These are phyloP conservation scores for Helotiales sp. DNA, from an alignment of 2,329 filamentous ascomycete species.

Conservation along the genomic window DNA sequence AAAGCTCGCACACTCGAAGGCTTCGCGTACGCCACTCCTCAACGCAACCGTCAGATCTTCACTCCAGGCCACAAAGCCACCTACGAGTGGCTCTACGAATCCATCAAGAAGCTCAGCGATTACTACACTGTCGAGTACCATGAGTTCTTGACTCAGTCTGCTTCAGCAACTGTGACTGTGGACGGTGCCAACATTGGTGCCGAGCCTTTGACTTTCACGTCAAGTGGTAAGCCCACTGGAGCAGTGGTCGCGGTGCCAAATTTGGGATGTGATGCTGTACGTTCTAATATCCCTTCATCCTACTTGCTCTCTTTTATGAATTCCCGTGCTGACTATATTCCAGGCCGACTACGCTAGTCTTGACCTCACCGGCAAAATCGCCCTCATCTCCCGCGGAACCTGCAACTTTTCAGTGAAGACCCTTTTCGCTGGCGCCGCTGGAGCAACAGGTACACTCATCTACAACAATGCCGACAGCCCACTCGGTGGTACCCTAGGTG, in stretches of 20 bases:
- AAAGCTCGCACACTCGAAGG: slow-evolving; percentile 26
- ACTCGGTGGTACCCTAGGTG: slow-evolving; percentile 69
- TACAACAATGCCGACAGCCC: slow-evolving; percentile 69
- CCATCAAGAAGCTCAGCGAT: slow-evolving; percentile 34
- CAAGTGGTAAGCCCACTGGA: slow-evolving; percentile 21
- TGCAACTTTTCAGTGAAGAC: slow-evolving; percentile 71
- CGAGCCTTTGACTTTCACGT: slow-evolving; percentile 28
- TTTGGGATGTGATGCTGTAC: slow-evolving; percentile 39
- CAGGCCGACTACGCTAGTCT: slow-evolving; percentile 60
- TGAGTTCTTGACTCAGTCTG: slow-evolving; percentile 27
- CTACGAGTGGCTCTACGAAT: slow-evolving; percentile 48
- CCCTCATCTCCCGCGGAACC: slow-evolving; percentile 69
- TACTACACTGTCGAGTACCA: slow-evolving; percentile 30
- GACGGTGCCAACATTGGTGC: slow-evolving; percentile 15
- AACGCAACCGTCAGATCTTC: slow-evolving; percentile 30
- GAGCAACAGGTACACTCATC: slow-evolving; percentile 71
- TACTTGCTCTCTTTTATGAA: no score
- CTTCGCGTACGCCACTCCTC: slow-evolving; percentile 26
- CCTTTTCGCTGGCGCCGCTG: slow-evolving; percentile 64
- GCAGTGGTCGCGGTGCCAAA: slow-evolving; percentile 28
- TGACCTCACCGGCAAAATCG: slow-evolving; percentile 63
- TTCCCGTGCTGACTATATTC: background rate
- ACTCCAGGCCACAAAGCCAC: slow-evolving; percentile 47
- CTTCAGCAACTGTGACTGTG: slow-evolving; percentile 19
- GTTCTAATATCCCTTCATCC: background rate